Percentiles rank a stretch among this genome's conserved stretches.
phyloP scores from a whole-genome alignment of 495 filamentous ascomycete species.

The Aspergillus sparsus region DNA sequence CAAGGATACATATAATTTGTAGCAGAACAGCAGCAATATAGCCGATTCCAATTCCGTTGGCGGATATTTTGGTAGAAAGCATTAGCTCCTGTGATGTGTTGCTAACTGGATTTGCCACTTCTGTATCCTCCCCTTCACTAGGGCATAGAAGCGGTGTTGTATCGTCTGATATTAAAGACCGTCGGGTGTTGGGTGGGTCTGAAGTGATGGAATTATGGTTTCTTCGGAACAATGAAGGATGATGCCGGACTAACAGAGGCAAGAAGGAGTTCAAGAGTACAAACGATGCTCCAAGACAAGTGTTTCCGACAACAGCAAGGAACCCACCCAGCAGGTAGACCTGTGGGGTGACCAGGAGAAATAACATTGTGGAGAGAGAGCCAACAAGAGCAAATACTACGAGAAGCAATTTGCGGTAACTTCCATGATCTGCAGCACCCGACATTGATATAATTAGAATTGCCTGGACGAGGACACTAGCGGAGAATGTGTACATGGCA shows the following conservation, averaged over 20 bases:
- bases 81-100: constrained; percentile 62
- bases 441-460: constrained; percentile 93
- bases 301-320: constrained; percentile 86
- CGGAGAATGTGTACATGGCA: constrained; percentile 96
- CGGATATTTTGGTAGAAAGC: constrained; percentile 83
- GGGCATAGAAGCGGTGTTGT: constrained; percentile 34
- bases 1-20: constrained; percentile 72
- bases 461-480: constrained; percentile 86
- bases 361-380: constrained; percentile 81
- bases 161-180: neutral
- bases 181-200: neutral
- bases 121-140: constrained; percentile 9
- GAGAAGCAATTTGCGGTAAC: constrained; percentile 84
- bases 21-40: constrained; percentile 81
- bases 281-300: constrained; percentile 84
- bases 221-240: constrained; percentile 51
- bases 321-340: constrained; percentile 79
- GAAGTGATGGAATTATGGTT: neutral
- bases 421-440: constrained; percentile 93
- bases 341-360: constrained; percentile 71
- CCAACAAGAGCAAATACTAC: constrained; percentile 81
- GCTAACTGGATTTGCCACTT: constrained; percentile 11
- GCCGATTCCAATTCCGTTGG: constrained; percentile 86
- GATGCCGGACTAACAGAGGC: constrained; percentile 76
- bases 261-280: constrained; percentile 84